Base-by-base conservation (phyloP, 1,139 yeast species). In the Saccharomyces hybrid region DNA sequence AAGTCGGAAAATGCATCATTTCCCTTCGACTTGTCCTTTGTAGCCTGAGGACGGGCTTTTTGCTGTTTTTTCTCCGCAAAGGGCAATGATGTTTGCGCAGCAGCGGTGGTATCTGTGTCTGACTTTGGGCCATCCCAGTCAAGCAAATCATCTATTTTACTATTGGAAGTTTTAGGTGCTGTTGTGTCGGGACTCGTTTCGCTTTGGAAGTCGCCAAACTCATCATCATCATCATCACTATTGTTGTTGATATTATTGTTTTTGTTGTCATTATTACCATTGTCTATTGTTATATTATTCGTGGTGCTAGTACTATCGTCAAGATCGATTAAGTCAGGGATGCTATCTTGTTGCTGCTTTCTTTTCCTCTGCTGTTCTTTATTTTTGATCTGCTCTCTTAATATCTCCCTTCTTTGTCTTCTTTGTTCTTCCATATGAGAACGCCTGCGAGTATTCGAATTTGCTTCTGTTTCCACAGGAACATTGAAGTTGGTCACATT, bases 201-300 rank as follows among this genome's bases (percentile, higher is more conserved):
- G 47, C 65, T 62, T 58, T 70, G 72, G 61, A 69, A 70, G 41
- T 69, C 73, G 9, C 73, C 74, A 55, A 69, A 70, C 9, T 68
- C 73, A 53, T 70, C 73, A 25, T 68, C 71, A 13, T 67, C 68
- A 20, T 62, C 60, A 11, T 27, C 57, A 11, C 41, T 50, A 14
- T 44, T 49, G n/a, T 23, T 49, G 5, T 16, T 48, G 26, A 38
- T 49, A 16, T 26, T 49, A 7, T 16, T 48, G 26, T 44, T 49
- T 20, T 14, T 29, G n/a, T 29, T 29, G n/a, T 9, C 32, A 11
- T 29, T 29, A 29, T 11, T 29, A 29, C 32, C 32, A 29, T 11
- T 11, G n/a, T 29, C n/a, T 29, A 29, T 29, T 11, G 32, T 29
- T 29, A 29, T 29, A n/a, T 47, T 28, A 25, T 38, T 41, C 6